Base-by-base conservation (phyloP, 179 eudicot genomes). In the Kewa caespitosa region DNA sequence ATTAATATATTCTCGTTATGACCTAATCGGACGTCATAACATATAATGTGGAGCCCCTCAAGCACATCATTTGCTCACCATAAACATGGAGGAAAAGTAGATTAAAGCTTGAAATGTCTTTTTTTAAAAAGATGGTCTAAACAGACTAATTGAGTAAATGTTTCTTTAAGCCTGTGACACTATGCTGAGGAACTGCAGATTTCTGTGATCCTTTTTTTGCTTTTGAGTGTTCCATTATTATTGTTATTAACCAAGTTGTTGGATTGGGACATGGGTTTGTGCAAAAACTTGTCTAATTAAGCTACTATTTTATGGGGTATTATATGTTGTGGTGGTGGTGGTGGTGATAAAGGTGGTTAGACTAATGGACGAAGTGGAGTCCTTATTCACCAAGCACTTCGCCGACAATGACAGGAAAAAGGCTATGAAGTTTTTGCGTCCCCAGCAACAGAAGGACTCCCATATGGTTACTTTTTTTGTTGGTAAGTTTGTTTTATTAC, bases 321-420 rank as follows among this genome's bases (percentile, higher is more conserved):
- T 34, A 68, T 61, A 50, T 66, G 55, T 14, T 72, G 39, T 76
- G 81, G 52, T 71, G 80, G 79, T 80, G 80, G 79, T 80, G 82
- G 28, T 79, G 83, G 72, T 78, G 74, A 81, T 74, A 74, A 84
- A 95, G 99, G 98, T 88, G 90, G 91, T 91, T 39, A 87, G 86
- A 74, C 84, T 86, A 78, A 91, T 91, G 97, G 98, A 95, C 79
- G 97, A 93, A 84, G 98, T 93, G 96, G 99, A 95, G 87, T 83
- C 89, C 88, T 81, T 86, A 78, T 95, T 95, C 97, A 91, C 88
- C 76, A 86, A 92, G 90, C 93, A 95, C 97, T 93, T 93, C 30
- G 91, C 98, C 32, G 89, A 85, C 85, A 84, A 78, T 70, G 98
- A 95, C 90, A 85, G 96, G 79, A 95, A 91, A 90, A 95, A 93